These are phyloP conservation scores for Taphrina wiesneri DNA, from an alignment of 1,139 yeast genomes.

Conservation along the genomic window DNA sequence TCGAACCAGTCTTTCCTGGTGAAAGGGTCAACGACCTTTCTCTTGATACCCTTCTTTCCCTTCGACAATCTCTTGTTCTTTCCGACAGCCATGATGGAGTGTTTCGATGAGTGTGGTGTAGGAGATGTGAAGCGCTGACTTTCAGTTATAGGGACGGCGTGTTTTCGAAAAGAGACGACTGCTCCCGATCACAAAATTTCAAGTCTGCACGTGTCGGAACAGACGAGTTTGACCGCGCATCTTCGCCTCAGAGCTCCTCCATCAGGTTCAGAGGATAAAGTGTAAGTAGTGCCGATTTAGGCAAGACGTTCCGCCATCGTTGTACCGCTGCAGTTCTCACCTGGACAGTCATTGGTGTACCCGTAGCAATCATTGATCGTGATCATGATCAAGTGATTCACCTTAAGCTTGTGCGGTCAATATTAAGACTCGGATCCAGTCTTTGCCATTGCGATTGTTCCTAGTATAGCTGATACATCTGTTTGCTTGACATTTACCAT, in stretches of 20 bases:
- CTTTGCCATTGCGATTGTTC: too few species aligned
- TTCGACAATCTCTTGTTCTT: conserved; percentile 95
- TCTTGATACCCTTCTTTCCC: conserved; percentile 95
- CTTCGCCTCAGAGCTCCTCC: not conserved
- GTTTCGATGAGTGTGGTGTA: conserved; percentile 20
- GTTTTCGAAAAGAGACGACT: conserved; percentile 13
- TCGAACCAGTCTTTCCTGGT: conserved; percentile 91
- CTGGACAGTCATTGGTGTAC: too few species aligned
- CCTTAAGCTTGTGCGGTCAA: too few species aligned
- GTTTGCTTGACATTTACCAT: too few species aligned
- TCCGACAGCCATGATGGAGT: conserved; percentile 72
- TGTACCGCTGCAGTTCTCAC: too few species aligned
- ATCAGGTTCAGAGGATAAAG: too few species aligned
- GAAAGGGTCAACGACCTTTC: conserved; percentile 94
- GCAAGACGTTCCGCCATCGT: not conserved
- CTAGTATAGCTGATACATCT: too few species aligned
- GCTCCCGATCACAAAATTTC: conserved; percentile 14
- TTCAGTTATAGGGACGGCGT: conserved; percentile 11
- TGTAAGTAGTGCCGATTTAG: not conserved
- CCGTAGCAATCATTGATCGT: too few species aligned
- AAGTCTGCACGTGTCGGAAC: not conserved
- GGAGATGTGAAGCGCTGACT: conserved; percentile 6
- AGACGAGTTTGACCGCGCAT: not conserved
- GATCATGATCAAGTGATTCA: too few species aligned
- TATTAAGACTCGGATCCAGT: too few species aligned